phyloP scores from a whole-genome alignment of 2,329 filamentous ascomycete species.

The Alternaria metachromatica region DNA sequence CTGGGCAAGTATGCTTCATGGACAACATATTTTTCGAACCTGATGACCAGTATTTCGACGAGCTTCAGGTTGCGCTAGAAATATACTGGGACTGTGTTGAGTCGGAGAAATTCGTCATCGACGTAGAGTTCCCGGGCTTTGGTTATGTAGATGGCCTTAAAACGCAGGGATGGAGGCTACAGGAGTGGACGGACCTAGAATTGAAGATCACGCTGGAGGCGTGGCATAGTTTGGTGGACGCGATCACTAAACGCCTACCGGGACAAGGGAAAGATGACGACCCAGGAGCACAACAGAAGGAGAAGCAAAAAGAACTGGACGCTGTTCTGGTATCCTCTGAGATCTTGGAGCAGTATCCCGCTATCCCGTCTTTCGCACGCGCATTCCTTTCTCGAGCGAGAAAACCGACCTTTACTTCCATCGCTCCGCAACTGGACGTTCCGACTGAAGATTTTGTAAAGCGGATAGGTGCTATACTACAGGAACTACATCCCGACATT shows the following conservation, averaged over 20 bases:
- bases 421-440: neutral
- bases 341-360: neutral
- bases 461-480: neutral
- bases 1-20: neutral
- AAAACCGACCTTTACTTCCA: neutral
- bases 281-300: neutral
- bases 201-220: neutral
- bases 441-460: neutral
- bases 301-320: neutral
- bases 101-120: neutral
- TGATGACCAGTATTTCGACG: neutral
- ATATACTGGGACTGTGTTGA: neutral
- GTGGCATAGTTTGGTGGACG: neutral
- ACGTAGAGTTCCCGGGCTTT: neutral
- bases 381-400: neutral
- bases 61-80: neutral
- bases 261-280: neutral
- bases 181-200: neutral
- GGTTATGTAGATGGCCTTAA: neutral
- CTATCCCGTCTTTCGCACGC: neutral
- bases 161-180: neutral
- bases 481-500: neutral
- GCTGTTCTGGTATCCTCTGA: neutral
- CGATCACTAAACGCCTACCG: neutral
- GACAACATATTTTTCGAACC: neutral